phyloP scores from a whole-genome alignment of 179 eudicot genomes.

The Gypsophila paniculata region DNA sequence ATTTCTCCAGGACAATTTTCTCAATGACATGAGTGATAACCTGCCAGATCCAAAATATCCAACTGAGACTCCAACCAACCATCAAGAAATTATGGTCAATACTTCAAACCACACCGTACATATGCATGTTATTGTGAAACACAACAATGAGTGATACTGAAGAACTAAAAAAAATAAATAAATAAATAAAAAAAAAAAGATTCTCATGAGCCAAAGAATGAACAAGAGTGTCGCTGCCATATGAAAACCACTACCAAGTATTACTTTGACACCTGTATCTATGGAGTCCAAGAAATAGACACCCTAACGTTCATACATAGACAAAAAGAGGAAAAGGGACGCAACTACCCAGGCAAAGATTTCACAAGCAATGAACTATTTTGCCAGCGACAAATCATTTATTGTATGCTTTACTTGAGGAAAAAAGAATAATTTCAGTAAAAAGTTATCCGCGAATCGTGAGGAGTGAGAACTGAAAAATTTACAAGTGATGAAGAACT shows the following conservation, averaged over 20 bases:
- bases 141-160: neutral
- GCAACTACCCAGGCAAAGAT: neutral
- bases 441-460: neutral
- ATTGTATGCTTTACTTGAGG: neutral
- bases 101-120: neutral
- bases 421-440: neutral
- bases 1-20: conserved; percentile 88
- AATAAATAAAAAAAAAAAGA: too few relatives aligned
- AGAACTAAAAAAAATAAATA: too few relatives aligned
- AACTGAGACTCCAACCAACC: too few relatives aligned
- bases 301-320: neutral
- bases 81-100: neutral
- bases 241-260: neutral
- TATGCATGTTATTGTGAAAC: neutral
- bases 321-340: neutral
- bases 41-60: conserved; percentile 29
- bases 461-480: neutral
- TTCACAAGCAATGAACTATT: neutral
- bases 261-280: neutral
- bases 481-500: neutral
- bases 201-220: neutral
- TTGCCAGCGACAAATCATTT: neutral
- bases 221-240: neutral
- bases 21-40: conserved; percentile 83
- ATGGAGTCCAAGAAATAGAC: neutral